Conservation (phyloP, 352 stramenopile species). For the Globisporangium canariense region DNA sequence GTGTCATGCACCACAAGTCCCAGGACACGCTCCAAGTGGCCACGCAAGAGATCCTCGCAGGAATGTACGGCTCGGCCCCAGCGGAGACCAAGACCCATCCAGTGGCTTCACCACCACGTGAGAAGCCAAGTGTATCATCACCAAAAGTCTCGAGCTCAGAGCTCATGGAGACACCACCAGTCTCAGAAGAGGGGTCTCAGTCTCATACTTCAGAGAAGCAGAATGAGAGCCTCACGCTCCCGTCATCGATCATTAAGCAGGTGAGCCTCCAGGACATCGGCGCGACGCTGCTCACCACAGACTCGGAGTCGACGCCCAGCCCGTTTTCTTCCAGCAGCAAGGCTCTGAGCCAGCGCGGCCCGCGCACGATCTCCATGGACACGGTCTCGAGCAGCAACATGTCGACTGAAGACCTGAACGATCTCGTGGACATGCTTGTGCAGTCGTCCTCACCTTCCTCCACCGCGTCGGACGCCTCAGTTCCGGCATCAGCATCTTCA, state of each 20-base stretch:
- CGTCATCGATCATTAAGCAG: constrained; percentile 1
- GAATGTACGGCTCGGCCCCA: constrained; percentile 6
- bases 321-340: not conserved
- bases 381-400: constrained; percentile 9
- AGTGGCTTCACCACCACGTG: not conserved
- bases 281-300: not conserved
- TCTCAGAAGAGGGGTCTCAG: not conserved
- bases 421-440: constrained; percentile 3
- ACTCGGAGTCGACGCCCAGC: not conserved
- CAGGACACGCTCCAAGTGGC: constrained; percentile 3
- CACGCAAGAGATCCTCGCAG: constrained; percentile 10
- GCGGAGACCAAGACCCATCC: not conserved
- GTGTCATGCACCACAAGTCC: not conserved
- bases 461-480: not conserved
- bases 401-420: constrained; percentile 7
- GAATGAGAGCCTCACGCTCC: not conserved
- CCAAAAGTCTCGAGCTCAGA: not conserved
- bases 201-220: not conserved
- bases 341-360: not conserved
- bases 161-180: not conserved
- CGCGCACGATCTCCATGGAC: constrained; percentile 13
- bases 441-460: not conserved
- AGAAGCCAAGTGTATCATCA: not conserved
- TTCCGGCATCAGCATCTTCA: not conserved
- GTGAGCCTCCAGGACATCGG: not conserved